Percentiles rank a stretch among this genome's conserved stretches.
phyloP scores from a whole-genome alignment of 106 monocot species.

The Phalaenopsis aphrodite region DNA sequence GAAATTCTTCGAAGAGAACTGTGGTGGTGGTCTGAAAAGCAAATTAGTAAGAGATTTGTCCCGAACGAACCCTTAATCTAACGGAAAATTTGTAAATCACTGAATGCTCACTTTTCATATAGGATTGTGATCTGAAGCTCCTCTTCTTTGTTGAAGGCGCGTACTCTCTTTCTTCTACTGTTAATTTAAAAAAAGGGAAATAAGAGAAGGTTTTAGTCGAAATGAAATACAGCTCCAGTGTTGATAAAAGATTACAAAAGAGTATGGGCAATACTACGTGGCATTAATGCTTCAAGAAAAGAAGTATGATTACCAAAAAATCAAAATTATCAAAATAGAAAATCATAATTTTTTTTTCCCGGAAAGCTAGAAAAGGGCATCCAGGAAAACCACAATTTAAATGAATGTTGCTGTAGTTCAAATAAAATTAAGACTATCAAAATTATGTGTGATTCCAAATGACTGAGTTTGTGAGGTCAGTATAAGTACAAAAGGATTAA shows the following conservation, averaged over 20 bases:
- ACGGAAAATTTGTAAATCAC: neutral
- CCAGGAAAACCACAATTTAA: neutral
- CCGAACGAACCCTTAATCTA: too few relatives aligned
- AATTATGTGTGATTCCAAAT: neutral
- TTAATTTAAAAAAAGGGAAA: conserved; percentile 12
- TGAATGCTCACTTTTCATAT: conserved; percentile 40
- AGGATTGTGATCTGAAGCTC: conserved; percentile 42
- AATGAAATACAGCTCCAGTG: neutral
- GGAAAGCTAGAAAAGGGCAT: neutral
- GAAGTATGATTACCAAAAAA: neutral
- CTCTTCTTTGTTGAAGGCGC: conserved; percentile 48
- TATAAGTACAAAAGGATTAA: neutral
- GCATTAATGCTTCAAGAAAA: neutral
- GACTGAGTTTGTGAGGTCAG: neutral
- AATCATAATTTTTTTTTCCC: neutral
- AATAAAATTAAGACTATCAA: neutral
- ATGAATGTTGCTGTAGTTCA: neutral
- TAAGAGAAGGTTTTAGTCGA: neutral
- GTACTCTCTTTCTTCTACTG: conserved; percentile 38
- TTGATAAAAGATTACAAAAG: neutral
- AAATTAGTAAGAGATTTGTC: too few relatives aligned
- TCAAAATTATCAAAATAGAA: neutral
- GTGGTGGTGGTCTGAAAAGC: too few relatives aligned
- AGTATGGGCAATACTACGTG: neutral
- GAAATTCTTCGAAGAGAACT: too few relatives aligned